Evolutionary conservation across 768 basidiomycete genomes (phyloP).

Genomic region (Pleurotus eryngii): DNA sequence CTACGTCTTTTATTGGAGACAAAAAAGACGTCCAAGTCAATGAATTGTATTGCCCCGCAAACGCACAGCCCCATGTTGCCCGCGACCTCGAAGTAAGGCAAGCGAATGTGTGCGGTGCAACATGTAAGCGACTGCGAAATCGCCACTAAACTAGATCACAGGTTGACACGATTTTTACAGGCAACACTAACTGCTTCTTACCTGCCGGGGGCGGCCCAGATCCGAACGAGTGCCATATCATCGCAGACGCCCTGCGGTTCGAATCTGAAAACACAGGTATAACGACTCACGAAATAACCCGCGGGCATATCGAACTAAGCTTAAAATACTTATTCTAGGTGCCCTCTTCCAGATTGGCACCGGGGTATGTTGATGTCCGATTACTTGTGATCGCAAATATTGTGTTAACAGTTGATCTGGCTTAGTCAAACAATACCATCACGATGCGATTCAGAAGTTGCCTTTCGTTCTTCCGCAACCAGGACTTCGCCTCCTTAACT

Average conservation of each 20-base stretch:
- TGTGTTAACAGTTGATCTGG: not conserved
- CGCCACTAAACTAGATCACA: not conserved
- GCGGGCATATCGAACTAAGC: no score
- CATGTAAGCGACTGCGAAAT: constrained; percentile 25
- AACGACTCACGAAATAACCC: not conserved
- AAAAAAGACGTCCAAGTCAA: constrained; percentile 40
- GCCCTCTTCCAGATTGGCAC: constrained; percentile 28
- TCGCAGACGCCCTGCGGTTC: constrained; percentile 45
- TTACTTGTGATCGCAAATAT: not conserved
- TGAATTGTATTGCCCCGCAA: constrained; percentile 28
- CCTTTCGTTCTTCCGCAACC: constrained; percentile 47
- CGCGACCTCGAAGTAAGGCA: constrained; percentile 22
- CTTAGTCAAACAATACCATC: constrained; percentile 32
- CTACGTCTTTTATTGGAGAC: constrained; percentile 35
- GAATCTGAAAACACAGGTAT: constrained; percentile 37
- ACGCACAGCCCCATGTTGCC: constrained; percentile 5
- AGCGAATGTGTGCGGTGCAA: constrained; percentile 38
- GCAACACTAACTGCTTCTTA: constrained; percentile 42
- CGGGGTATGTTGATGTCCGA: constrained; percentile 18
- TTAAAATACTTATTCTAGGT: constrained; percentile 17
- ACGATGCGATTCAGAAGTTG: constrained; percentile 40
- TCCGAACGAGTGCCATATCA: constrained; percentile 45
- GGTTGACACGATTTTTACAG: constrained; percentile 13
- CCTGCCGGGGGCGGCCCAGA: constrained; percentile 45
- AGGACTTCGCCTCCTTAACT: constrained; percentile 32